A percentile compares a stretch with the other conserved stretches of the same genome.
Conservation (phyloP, 495 filamentous ascomycete genomes). For the Bombardia bombarda region DNA sequence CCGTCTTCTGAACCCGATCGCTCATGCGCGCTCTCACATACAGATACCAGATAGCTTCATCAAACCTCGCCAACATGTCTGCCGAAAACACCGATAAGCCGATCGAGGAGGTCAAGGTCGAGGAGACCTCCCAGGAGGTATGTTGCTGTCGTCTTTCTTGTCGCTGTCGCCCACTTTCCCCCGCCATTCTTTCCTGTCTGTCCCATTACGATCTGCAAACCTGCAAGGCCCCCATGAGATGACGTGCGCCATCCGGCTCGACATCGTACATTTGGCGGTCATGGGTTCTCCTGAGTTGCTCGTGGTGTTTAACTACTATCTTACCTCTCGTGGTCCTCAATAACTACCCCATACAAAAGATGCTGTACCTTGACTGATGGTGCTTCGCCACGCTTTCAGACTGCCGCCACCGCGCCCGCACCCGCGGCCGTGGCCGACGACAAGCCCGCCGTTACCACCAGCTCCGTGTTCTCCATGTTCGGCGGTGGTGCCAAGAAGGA, state of each 20-base stretch:
- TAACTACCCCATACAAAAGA: no score
- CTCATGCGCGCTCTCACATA: not conserved
- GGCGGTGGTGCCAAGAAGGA: slow-evolving; percentile 86
- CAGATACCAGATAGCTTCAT: slow-evolving; percentile 1
- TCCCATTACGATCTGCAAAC: no score
- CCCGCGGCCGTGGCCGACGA: not conserved
- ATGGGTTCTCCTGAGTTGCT: no score
- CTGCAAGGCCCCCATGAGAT: no score
- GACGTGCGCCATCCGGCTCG: no score
- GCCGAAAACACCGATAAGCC: slow-evolving; percentile 32
- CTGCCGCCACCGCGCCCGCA: not conserved
- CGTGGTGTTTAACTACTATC: no score
- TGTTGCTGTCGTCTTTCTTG: no score
- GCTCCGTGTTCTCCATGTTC: slow-evolving; percentile 90
- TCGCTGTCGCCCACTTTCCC: no score
- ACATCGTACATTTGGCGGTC: no score
- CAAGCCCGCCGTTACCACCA: slow-evolving; percentile 30
- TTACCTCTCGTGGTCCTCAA: no score
- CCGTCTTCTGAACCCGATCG: not conserved
- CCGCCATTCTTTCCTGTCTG: no score
- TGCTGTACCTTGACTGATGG: not conserved
- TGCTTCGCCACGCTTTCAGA: no score
- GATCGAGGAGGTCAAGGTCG: slow-evolving; percentile 26
- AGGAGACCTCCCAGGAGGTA: slow-evolving; percentile 18
- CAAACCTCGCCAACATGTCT: slow-evolving; percentile 27